A percentile compares a stretch with the other conserved stretches of the same genome.
Conservation (phyloP, 73 alveolate genomes). For the Symbiodinium pilosum region DNA sequence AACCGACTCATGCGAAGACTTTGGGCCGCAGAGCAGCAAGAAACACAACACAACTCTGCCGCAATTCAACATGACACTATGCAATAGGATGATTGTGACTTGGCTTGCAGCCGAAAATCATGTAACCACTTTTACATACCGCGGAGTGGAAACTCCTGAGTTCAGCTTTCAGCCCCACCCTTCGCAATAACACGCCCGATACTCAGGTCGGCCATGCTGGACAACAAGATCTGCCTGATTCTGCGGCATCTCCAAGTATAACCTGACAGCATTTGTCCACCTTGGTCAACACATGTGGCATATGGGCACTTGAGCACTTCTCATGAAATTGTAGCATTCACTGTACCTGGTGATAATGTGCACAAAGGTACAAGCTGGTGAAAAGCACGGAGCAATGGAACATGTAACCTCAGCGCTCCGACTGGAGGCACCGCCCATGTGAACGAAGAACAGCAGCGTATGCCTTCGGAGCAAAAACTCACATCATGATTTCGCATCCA, state of each 20-base stretch:
- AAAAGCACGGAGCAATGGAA: background rate
- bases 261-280: background rate
- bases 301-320: background rate
- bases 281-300: background rate
- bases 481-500: background rate
- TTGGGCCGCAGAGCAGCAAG: no score
- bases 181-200: no score
- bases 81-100: no score
- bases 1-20: no score
- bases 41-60: no score
- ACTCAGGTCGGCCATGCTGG: background rate
- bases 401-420: background rate
- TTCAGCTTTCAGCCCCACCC: no score
- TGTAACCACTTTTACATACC: no score
- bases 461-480: background rate
- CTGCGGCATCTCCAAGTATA: background rate
- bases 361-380: background rate
- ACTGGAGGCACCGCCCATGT: background rate
- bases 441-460: background rate
- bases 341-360: background rate
- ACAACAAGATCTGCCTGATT: background rate
- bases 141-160: no score
- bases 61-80: no score
- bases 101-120: no score
- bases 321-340: background rate